These are phyloP conservation scores for Fusarium clavum DNA, from an alignment of 2,329 filamentous ascomycete species.

Conservation along the genomic window DNA sequence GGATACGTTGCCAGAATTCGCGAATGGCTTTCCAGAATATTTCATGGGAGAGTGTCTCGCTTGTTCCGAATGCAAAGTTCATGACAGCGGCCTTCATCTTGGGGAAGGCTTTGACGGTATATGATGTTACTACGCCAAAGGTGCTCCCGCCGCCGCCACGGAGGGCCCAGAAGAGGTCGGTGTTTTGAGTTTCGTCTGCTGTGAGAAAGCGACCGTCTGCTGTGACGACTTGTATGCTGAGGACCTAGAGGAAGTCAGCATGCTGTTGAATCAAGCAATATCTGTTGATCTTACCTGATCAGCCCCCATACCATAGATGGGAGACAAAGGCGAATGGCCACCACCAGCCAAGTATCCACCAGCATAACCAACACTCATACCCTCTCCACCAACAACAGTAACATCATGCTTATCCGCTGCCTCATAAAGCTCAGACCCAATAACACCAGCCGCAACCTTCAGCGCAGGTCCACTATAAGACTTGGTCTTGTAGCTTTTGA, in stretches of 20 bases:
- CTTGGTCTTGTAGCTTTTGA: conserved; percentile 31
- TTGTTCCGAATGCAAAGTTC: conserved; percentile 38
- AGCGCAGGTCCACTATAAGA: conserved; percentile 60
- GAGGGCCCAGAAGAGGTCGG: conserved; percentile 54
- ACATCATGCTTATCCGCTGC: conserved; percentile 60
- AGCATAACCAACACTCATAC: conserved; percentile 46
- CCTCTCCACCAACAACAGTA: conserved; percentile 65
- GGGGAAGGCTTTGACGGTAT: conserved; percentile 56
- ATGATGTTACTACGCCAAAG: conserved; percentile 47
- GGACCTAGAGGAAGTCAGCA: conserved; percentile 10
- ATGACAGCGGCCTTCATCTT: conserved; percentile 40
- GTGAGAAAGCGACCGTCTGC: conserved; percentile 38
- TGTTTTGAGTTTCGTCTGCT: conserved; percentile 24
- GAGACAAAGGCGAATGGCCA: conserved; percentile 38
- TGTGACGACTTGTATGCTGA: conserved; percentile 36
- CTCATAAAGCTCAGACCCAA: conserved; percentile 64
- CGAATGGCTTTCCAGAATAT: conserved; percentile 38
- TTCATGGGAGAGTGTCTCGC: conserved; percentile 22
- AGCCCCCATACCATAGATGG: conserved; percentile 36
- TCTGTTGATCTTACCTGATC: conserved; percentile 24
- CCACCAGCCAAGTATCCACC: conserved; percentile 41
- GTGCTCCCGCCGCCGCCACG: conserved; percentile 55
- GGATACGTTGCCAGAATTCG: conserved; percentile 29
- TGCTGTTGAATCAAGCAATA: accelerated
- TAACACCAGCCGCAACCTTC: conserved; percentile 66